Evolutionary conservation across 495 filamentous ascomycete species (phyloP).

Genomic region (Talaromyces nanjingensis): DNA sequence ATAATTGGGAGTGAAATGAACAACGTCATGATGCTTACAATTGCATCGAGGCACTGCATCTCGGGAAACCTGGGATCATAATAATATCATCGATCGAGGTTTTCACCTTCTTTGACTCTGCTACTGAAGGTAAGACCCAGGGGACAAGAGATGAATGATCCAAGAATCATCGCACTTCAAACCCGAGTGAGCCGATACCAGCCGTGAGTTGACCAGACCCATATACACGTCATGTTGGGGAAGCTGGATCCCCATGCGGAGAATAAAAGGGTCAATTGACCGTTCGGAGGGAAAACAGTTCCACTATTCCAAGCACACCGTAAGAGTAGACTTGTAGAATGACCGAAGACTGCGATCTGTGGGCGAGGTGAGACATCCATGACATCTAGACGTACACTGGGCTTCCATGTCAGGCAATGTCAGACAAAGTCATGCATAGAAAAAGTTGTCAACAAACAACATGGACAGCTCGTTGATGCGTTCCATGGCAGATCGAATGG

Average conservation of each 20-base stretch:
- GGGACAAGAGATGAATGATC: neutral
- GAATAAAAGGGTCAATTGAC: neutral
- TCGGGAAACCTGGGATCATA: neutral
- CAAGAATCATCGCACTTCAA: neutral
- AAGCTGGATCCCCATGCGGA: neutral
- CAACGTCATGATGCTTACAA: slow-evolving; percentile 1
- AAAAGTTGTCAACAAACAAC: neutral
- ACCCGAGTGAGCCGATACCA: neutral
- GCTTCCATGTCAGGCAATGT: neutral
- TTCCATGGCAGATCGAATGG: neutral
- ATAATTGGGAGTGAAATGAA: neutral
- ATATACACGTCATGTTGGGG: slow-evolving; percentile 6
- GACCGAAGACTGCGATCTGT: neutral
- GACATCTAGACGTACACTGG: neutral
- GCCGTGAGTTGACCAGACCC: neutral
- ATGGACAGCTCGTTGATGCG: neutral
- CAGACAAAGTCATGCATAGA: neutral
- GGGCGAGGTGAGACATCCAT: neutral
- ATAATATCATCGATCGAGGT: neutral
- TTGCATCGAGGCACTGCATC: neutral
- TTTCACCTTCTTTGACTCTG: neutral
- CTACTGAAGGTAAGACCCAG: neutral
- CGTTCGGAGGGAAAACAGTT: neutral
- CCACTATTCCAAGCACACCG: neutral
- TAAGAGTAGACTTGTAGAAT: neutral